Base-by-base conservation (phyloP, 768 basidiomycete species). In the Russula sp. region DNA sequence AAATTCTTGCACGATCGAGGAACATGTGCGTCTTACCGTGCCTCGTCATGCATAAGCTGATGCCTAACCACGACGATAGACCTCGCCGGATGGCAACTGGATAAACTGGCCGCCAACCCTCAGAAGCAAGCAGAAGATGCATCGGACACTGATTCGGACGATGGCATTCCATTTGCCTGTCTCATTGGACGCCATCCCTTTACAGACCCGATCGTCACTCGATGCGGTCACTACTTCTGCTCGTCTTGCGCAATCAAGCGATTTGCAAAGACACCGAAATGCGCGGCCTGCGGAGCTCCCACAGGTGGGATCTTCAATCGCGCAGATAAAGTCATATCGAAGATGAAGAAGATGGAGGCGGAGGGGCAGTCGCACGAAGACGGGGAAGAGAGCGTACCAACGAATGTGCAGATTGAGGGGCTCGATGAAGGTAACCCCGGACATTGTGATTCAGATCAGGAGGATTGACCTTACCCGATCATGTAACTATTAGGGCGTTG, bases 1-100 rank as follows among this genome's bases (percentile, higher is more conserved):
- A 98, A 98, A 80, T 98, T 98, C 79, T 80, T 98, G 73, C 97
- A 98, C 76, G 97, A 98, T 75, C 87, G 96, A 70, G 95, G 96
- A 62, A 94, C 91, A 40, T 94, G 91, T 91, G 70, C 73, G 89
- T 85, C 49, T 66, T 52, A 4, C 31, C 58, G 40, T 48, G 13
- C 22, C 56, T 61, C 52, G 22, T 66, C 35, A 49, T 67, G 34
- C 64, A 68, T 55, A 68, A 42, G 62, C 55, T 44, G 42, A 56
- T 55, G 22, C 20, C 35, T 58, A 35, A 40, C 40, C 22, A 57
- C 35, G 47, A 39, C 59, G 61, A 62, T 66, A 94, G 91, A 99
- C 77, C 83, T 98, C n/a, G 88, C 89, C 5, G 97, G 97, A 48
- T 99, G 97, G 97, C 96, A 99, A 76, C 80, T 99, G 60, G 97